These are phyloP conservation scores for Coemansia erecta DNA, from an alignment of 192 early-diverging fungal species.

Conservation along the genomic window DNA sequence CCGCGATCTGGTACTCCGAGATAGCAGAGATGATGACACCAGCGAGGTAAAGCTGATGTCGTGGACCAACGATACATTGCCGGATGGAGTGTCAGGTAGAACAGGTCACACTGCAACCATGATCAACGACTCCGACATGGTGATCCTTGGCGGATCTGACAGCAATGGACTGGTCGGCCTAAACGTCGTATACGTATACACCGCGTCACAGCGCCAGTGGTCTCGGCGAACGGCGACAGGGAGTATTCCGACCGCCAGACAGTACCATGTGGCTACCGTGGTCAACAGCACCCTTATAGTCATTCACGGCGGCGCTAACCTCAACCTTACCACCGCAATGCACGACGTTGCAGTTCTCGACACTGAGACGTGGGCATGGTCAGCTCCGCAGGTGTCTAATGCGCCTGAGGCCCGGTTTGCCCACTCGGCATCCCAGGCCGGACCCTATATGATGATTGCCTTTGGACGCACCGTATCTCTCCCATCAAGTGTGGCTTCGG, in stretches of 20 bases:
- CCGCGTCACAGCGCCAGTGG: slow-evolving; percentile 29
- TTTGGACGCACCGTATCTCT: slow-evolving; percentile 26
- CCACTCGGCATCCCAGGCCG: slow-evolving; percentile 38
- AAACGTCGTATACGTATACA: slow-evolving; percentile 32
- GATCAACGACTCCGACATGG: slow-evolving; percentile 34
- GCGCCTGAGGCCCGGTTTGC: slow-evolving; percentile 36
- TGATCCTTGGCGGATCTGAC: slow-evolving; percentile 43
- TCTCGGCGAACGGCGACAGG: slow-evolving; percentile 22
- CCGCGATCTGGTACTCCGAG: slow-evolving; percentile 2
- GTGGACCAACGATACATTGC: slow-evolving; percentile 40
- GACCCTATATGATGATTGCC: slow-evolving; percentile 42
- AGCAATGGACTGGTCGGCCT: slow-evolving; percentile 25
- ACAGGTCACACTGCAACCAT: slow-evolving; percentile 40
- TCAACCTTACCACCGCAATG: slow-evolving; percentile 25
- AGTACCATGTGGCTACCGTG: slow-evolving; percentile 43
- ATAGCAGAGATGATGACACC: slow-evolving; percentile 7
- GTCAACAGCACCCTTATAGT: slow-evolving; percentile 35
- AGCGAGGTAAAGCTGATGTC: slow-evolving; percentile 17
- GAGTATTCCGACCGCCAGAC: slow-evolving; percentile 18
- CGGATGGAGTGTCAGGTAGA: slow-evolving; percentile 28
- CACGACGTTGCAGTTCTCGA: slow-evolving; percentile 50
- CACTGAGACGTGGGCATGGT: slow-evolving; percentile 48
- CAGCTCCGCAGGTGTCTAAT: slow-evolving; percentile 9
- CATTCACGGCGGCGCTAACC: slow-evolving; percentile 41
- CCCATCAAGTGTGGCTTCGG: background rate